Evolutionary conservation across 1,284 basidiomycete genomes (phyloP), one percentile per base, ranked within the genome.

Genomic region (Amanita bisporigera): DNA sequence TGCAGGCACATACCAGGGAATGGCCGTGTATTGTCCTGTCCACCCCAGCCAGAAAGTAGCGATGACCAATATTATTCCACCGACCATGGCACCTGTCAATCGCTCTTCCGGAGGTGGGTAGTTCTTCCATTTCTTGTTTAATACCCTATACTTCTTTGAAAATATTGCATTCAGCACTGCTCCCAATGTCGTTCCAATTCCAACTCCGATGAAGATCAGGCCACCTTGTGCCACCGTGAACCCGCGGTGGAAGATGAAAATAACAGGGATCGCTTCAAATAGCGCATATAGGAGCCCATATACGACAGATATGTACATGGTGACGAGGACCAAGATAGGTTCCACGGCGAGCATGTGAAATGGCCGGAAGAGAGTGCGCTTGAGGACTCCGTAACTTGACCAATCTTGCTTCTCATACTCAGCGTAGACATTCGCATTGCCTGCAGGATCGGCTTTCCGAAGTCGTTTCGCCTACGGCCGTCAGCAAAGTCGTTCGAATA

Each of bases 161-260:
- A 78, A 61, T 54, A 75, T 77, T 26, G 81, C 76, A 65, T 86
- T 88, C 66, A 86, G 74, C 36, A 79, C 36, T 2, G 86, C 83
- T 38, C 87, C 88, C 17, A 88, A 64, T 0, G 83, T 83, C 0
- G 89, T 87, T 9, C 90, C 90, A 63, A 92, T 85, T 26, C 88
- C 88, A 60, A 93, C 85, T 24, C 89, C 90, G 68, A 91, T 87
- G 79, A 92, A 91, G 57, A 90, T 84, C 31, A 93, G 83, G n/a
- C 90, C 90, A 43, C 81, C 79, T 70, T 90, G 83, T 19, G 83
- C 82, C 55, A 84, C 78, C 45, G 86, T 87, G 79, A 91, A 88
- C 10, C 83, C 82, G 55, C 87, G 84, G 49, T 80, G 77, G 26
- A 74, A 73, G 26, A 84, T 76, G 77, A 88, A 90, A 60, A 88